Evolutionary conservation across 805 yeast species (phyloP).

Genomic region (Ogataea methanolica): DNA sequence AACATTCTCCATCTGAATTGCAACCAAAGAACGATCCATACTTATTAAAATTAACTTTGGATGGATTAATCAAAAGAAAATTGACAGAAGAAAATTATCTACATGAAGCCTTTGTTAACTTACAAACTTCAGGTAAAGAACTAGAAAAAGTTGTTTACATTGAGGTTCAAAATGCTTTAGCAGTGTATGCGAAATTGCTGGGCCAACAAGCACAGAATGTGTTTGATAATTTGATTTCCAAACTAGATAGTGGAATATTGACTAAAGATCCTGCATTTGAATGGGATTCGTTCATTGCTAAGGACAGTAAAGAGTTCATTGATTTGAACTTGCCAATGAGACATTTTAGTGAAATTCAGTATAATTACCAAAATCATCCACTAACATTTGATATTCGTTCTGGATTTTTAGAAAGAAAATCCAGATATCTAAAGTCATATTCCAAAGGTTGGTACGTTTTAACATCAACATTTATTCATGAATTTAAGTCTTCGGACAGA

Average conservation of each 20-base stretch:
- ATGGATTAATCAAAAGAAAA: slow-evolving; percentile 73
- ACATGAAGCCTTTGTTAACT: slow-evolving; percentile 82
- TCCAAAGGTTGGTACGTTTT: slow-evolving; percentile 87
- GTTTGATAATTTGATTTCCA: slow-evolving; percentile 60
- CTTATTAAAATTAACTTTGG: slow-evolving; percentile 64
- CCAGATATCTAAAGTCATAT: slow-evolving; percentile 88
- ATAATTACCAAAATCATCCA: slow-evolving; percentile 66
- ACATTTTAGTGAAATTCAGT: slow-evolving; percentile 53
- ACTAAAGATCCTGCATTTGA: slow-evolving; percentile 77
- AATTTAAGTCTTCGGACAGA: slow-evolving; percentile 79
- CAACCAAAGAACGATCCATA: slow-evolving; percentile 74
- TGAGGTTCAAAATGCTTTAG: slow-evolving; percentile 80
- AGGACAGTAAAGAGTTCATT: slow-evolving; percentile 62
- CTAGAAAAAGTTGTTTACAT: slow-evolving; percentile 82
- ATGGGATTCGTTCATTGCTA: slow-evolving; percentile 79
- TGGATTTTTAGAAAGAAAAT: slow-evolving; percentile 82
- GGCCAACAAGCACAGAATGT: slow-evolving; percentile 73
- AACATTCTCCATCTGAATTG: slow-evolving; percentile 39
- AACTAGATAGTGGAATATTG: slow-evolving; percentile 63
- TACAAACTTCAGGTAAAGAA: slow-evolving; percentile 84
- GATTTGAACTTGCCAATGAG: slow-evolving; percentile 60
- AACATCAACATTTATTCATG: slow-evolving; percentile 85
- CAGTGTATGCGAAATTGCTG: slow-evolving; percentile 63
- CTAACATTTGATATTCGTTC: slow-evolving; percentile 64
- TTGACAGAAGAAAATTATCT: slow-evolving; percentile 79